These are phyloP conservation scores for Colletotrichum tamarilloi DNA, from an alignment of 2,329 filamentous ascomycete species.

Conservation along the genomic window DNA sequence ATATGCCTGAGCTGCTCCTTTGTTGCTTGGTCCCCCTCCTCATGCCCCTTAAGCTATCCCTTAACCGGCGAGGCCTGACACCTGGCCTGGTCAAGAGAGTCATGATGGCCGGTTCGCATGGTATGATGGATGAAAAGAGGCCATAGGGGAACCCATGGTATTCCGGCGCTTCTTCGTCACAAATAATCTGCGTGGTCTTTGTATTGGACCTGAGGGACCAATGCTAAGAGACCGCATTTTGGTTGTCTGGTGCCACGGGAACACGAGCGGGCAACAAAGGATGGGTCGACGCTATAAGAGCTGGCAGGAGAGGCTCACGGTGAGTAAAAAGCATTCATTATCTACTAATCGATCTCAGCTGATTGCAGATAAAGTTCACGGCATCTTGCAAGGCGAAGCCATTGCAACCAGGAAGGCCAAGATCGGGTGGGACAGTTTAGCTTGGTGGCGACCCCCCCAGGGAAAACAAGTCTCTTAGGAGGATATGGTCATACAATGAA, in stretches of 20 bases:
- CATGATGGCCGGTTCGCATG: not conserved
- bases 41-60: no score
- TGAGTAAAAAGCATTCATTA: not conserved
- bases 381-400: not conserved
- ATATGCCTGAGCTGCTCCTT: no score
- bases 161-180: not conserved
- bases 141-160: not conserved
- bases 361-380: not conserved
- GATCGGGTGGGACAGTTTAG: not conserved
- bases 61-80: no score
- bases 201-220: not conserved
- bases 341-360: no score
- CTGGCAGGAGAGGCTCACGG: not conserved
- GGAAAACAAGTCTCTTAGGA: not conserved
- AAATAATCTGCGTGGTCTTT: not conserved
- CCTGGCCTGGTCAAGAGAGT: not conserved
- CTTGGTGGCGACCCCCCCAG: not conserved
- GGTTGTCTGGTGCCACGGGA: not conserved
- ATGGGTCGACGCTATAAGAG: not conserved
- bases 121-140: not conserved
- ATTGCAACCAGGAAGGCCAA: not conserved
- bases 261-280: no score
- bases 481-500: no score
- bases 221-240: not conserved
- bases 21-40: no score